Conservation (phyloP, 495 filamentous ascomycete species). For the Penicillium pulvis region DNA sequence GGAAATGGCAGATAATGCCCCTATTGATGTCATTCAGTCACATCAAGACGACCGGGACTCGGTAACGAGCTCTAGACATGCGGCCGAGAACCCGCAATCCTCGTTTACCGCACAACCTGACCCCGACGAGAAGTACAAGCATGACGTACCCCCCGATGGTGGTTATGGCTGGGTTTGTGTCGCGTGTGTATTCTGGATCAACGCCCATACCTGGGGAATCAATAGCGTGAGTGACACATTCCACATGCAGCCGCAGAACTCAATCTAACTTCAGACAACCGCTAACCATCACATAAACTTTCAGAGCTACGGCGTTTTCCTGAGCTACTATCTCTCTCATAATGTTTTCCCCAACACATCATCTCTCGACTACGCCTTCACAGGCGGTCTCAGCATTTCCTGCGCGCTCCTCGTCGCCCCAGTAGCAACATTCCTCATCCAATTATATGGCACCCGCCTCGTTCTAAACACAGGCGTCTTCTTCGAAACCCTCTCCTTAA, state of each 20-base stretch:
- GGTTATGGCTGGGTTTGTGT: slow-evolving; percentile 61
- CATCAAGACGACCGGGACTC: slow-evolving; percentile 27
- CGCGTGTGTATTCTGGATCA: slow-evolving; percentile 52
- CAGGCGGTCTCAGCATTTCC: slow-evolving; percentile 71
- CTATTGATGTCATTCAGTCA: slow-evolving; percentile 40
- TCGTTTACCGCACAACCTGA: slow-evolving; percentile 8
- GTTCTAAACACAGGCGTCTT: slow-evolving; percentile 63
- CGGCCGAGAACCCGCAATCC: slow-evolving; percentile 10
- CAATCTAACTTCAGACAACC: neutral
- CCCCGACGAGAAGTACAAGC: slow-evolving; percentile 34
- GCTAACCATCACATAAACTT: slow-evolving; percentile 10
- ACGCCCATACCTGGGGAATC: slow-evolving; percentile 59
- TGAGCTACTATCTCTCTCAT: slow-evolving; percentile 67
- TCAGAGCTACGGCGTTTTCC: slow-evolving; percentile 66
- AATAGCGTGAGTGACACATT: slow-evolving; percentile 44
- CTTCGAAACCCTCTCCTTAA: slow-evolving; percentile 60
- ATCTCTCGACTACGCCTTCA: slow-evolving; percentile 67
- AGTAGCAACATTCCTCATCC: slow-evolving; percentile 60
- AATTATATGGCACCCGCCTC: slow-evolving; percentile 52
- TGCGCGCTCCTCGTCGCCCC: slow-evolving; percentile 65
- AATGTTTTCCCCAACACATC: slow-evolving; percentile 60
- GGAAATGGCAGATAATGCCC: slow-evolving; percentile 39
- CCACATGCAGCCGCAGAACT: neutral
- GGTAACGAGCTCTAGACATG: slow-evolving; percentile 10
- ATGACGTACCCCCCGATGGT: slow-evolving; percentile 51